Evolutionary conservation across 108 stramenopile genomes (phyloP), one percentile per base, ranked within the genome.

Genomic region (Mediolabrus comicus): DNA sequence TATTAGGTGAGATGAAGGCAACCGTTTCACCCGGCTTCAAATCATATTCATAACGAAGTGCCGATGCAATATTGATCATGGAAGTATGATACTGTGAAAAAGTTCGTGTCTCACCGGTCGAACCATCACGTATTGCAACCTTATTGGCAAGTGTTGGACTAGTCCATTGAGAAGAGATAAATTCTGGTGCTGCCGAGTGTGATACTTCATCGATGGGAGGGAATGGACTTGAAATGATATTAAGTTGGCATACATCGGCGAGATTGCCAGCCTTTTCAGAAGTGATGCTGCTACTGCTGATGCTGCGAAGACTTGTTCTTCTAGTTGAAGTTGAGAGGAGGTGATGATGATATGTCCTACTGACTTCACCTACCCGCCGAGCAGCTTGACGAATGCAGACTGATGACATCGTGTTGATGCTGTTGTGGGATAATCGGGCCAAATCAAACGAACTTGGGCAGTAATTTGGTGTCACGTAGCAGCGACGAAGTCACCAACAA

Each of bases 1-100:
- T 92, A 58, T 96, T 96, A 9, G 93, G 96, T 29, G 87, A 82
- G 66, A 87, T 85, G 24, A 92, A 57, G 24, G 89, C 89, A 3
- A 91, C 85, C 25, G 78, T 84, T n/a, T 63, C 65, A 24, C 75
- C 63, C 29, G 90, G 75, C 28, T 78, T 67, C 1, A 93, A 52
- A 0, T 58, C 53, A 46, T 87, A 73, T 17, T 88, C 87, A 53
- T 81, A 43, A 26, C 56, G 39, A 12, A 88, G 67, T 31, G 63
- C 57, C 8, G 77, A 71, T 17, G 84, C 84, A 5, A 88, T 25
- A 58, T 61, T 70, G 34, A 32, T 34, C 57, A 77, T 87, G 51
- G 71, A 62, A 6, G 72, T 79, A 53, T 84, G 72, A 61, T 88
- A 83, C 29, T 92, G 86, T 0, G 56, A 54, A 77, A 89, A 92